A percentile compares a stretch with the other conserved stretches of the same genome.
These are phyloP conservation scores for Eucalyptus regnans DNA, from an alignment of 345 rosid genomes.

Conservation along the genomic window DNA sequence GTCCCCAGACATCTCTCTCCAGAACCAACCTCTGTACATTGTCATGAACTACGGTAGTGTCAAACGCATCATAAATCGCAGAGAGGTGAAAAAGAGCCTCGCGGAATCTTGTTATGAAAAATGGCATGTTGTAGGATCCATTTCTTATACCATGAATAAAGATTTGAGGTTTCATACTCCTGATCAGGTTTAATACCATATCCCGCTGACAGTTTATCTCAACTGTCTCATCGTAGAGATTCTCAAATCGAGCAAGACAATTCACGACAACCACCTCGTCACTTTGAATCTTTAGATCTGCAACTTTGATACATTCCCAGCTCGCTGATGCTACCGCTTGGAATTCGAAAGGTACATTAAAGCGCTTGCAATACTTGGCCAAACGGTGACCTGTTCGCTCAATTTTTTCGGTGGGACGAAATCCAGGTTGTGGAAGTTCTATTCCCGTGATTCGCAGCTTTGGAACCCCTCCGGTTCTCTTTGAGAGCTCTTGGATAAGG, in stretches of 20 bases:
- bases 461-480: slow-evolving; percentile 17
- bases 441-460: slow-evolving; percentile 39
- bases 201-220: slow-evolving; percentile 53
- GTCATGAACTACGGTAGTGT: slow-evolving; percentile 14
- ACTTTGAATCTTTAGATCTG: slow-evolving; percentile 49
- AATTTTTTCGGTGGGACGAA: slow-evolving; percentile 5
- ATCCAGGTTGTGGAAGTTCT: slow-evolving; percentile 16
- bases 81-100: slow-evolving; percentile 81
- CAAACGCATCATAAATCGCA: slow-evolving; percentile 44
- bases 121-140: slow-evolving; percentile 73
- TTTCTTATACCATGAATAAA: slow-evolving; percentile 33
- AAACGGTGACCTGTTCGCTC: slow-evolving; percentile 60
- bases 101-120: slow-evolving; percentile 67
- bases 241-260: slow-evolving; percentile 24
- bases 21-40: slow-evolving; percentile 28
- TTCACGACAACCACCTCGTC: slow-evolving; percentile 69
- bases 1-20: slow-evolving; percentile 30
- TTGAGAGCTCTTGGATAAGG: slow-evolving; percentile 24
- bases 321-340: slow-evolving; percentile 42
- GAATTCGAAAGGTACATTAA: slow-evolving; percentile 72
- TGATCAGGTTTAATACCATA: slow-evolving; percentile 38
- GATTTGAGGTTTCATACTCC: slow-evolving; percentile 55
- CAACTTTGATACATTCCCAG: slow-evolving; percentile 63
- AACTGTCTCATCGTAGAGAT: slow-evolving; percentile 58
- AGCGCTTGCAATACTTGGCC: slow-evolving; percentile 58